Evolutionary conservation across 768 basidiomycete species (phyloP).

Genomic region (Collybiopsis luxurians): DNA sequence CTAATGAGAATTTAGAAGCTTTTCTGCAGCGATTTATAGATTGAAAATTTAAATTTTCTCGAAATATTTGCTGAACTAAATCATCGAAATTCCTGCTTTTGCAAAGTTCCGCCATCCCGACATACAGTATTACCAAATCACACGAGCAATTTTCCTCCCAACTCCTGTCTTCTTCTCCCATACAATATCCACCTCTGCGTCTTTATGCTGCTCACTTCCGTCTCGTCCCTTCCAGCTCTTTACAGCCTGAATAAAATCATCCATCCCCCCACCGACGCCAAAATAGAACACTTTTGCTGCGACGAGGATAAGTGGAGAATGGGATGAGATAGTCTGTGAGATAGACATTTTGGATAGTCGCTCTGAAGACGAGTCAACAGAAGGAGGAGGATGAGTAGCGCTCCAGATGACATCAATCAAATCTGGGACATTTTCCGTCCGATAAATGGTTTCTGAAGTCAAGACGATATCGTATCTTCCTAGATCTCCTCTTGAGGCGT

Average conservation of each 20-base stretch:
- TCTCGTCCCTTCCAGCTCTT: slow-evolving; percentile 14
- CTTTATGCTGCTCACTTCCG: slow-evolving; percentile 23
- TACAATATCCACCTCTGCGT: slow-evolving; percentile 45
- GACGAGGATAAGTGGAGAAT: slow-evolving; percentile 56
- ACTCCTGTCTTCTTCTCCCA: slow-evolving; percentile 71
- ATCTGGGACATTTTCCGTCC: slow-evolving; percentile 55
- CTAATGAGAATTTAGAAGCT: not conserved
- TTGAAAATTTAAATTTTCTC: no score
- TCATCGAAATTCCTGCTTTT: no score
- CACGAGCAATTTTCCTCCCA: slow-evolving; percentile 64
- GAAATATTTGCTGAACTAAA: no score
- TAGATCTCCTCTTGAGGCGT: not conserved
- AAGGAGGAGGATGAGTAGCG: slow-evolving; percentile 23
- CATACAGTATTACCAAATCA: slow-evolving; percentile 56
- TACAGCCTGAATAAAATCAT: slow-evolving; percentile 66
- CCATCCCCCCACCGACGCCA: slow-evolving; percentile 88
- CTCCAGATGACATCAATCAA: slow-evolving; percentile 53
- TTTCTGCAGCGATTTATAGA: not conserved
- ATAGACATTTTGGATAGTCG: not conserved
- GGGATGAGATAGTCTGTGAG: not conserved
- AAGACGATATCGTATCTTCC: slow-evolving; percentile 65
- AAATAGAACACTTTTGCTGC: slow-evolving; percentile 94
- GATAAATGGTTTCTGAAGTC: slow-evolving; percentile 94
- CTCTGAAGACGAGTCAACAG: not conserved
- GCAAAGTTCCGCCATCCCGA: no score